Base-by-base conservation (phyloP, 441 rosid genomes). In the Melastoma candidum region DNA sequence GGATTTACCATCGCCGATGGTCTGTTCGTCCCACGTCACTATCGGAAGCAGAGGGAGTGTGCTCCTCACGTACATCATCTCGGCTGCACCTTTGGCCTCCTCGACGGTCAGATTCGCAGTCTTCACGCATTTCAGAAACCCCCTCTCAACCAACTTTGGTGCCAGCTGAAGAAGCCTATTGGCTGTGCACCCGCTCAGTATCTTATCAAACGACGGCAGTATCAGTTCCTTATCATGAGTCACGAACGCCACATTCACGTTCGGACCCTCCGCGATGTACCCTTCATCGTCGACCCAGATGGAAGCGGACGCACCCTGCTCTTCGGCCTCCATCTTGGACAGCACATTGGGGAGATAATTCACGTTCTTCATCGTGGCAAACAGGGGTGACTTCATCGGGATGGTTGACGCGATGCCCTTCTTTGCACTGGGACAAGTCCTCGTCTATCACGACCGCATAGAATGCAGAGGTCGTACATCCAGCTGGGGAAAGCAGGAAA, bases 21-120 rank as follows among this genome's bases (percentile, higher is more conserved):
- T 77, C 36, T 73, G 70, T 13, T 68, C 80, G 66, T 83, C 92
- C 92, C 92, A 83, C 73, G 13, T 53, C 47, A 70, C 58, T 63
- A 81, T 78, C 24, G 85, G 80, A 74, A 83, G 58, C 46, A 83
- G 0, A 5, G 85, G 85, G 54, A 83, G 81, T 26, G 85, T 78
- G 78, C 92, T 83, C 47, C 92, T 84, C 3, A 81, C 69, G 50
- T 56, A 81, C 87, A 81, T 80, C 82, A 83, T 83, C 66, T 81
- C 87, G 9, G 69, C 68, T 0, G 75, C 68, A 9, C 61, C 61
- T 64, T 79, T 81, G 49, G 75, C 92, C 56, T 83, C 80, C 48
- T 73, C 72, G 6, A 63, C 66, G 0, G 71, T 73, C 22, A 83
- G 62, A 50, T 66, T 74, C 17, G 45, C 61, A 7, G 71, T 78